Conservation (phyloP, 306 rosid species). For the Geum urbanum region DNA sequence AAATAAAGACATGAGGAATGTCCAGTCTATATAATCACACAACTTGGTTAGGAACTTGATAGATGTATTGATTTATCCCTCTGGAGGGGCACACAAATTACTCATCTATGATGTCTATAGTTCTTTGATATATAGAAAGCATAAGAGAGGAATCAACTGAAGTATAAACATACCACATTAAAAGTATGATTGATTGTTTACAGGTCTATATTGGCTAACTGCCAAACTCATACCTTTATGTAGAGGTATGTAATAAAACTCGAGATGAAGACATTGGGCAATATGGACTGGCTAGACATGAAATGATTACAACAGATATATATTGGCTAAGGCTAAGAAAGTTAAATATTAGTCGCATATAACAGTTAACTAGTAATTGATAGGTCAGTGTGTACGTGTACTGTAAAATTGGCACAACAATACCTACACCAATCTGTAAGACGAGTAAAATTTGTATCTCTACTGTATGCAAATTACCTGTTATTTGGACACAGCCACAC, state of each 20-base stretch:
- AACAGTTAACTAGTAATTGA: background rate
- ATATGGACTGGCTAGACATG: background rate
- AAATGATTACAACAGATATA: background rate
- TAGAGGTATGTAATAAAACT: background rate
- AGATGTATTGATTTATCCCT: background rate
- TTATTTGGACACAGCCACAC: conserved; percentile 81
- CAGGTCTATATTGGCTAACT: too few species aligned
- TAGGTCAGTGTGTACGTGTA: background rate
- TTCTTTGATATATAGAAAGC: too few species aligned
- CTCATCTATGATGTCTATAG: too few species aligned
- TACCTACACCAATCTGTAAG: background rate
- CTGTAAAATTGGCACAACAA: background rate
- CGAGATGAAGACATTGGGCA: background rate
- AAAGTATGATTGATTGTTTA: too few species aligned
- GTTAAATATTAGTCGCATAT: too few species aligned
- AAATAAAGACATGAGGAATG: background rate
- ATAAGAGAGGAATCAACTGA: too few species aligned
- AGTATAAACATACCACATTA: too few species aligned
- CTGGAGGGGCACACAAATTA: too few species aligned
- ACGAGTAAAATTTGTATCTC: background rate
- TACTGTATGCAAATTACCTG: conserved; percentile 47
- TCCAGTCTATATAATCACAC: background rate
- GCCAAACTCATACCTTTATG: too few species aligned
- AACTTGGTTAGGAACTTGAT: background rate
- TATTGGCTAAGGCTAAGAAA: background rate